These are phyloP conservation scores for Hortaea sp. DNA, from an alignment of 2,329 filamentous ascomycete genomes.

Conservation along the genomic window DNA sequence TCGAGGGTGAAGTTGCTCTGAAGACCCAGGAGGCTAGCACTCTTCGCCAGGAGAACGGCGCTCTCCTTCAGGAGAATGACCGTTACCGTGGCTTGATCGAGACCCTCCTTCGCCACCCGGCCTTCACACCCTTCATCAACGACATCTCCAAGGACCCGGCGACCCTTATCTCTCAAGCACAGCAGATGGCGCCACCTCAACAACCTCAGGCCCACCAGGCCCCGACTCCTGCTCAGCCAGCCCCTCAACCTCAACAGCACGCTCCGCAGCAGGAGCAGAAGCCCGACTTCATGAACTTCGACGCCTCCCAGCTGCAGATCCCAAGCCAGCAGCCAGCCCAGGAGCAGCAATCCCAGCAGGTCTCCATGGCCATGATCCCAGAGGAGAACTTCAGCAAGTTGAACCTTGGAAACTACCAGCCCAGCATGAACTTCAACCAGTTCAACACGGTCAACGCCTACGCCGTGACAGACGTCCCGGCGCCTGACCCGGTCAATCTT, in stretches of 20 bases:
- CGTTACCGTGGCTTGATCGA: slow-evolving; percentile 57
- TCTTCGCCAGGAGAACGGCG: slow-evolving; percentile 69
- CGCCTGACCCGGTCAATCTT: slow-evolving; percentile 16
- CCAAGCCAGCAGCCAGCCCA: slow-evolving; percentile 9
- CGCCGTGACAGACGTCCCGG: slow-evolving; percentile 20
- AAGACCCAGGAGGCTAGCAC: slow-evolving; percentile 78
- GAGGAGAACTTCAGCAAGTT: slow-evolving; percentile 72
- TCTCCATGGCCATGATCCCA: slow-evolving; percentile 74
- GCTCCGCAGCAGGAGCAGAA: slow-evolving; percentile 20
- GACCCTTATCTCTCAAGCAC: slow-evolving; percentile 15
- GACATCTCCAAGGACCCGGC: slow-evolving; percentile 32
- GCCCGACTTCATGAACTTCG: slow-evolving; percentile 27
- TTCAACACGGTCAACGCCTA: slow-evolving; percentile 23
- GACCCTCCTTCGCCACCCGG: slow-evolving; percentile 51
- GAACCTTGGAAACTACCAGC: slow-evolving; percentile 46
- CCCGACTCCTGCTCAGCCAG: not conserved
- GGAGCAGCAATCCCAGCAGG: slow-evolving; percentile 31
- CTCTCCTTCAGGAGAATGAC: slow-evolving; percentile 56
- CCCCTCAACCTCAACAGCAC: slow-evolving; percentile 7
- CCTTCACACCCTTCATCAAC: slow-evolving; percentile 37
- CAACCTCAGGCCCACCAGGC: slow-evolving; percentile 13
- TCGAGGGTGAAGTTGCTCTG: slow-evolving; percentile 76
- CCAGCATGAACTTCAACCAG: slow-evolving; percentile 35
- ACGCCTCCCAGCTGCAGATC: slow-evolving; percentile 28
- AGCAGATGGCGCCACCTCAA: slow-evolving; percentile 19